A percentile compares a stretch with the other conserved stretches of the same genome.
Evolutionary conservation across 352 stramenopile genomes (phyloP).

Genomic region (Phytopythium oedochilum): DNA sequence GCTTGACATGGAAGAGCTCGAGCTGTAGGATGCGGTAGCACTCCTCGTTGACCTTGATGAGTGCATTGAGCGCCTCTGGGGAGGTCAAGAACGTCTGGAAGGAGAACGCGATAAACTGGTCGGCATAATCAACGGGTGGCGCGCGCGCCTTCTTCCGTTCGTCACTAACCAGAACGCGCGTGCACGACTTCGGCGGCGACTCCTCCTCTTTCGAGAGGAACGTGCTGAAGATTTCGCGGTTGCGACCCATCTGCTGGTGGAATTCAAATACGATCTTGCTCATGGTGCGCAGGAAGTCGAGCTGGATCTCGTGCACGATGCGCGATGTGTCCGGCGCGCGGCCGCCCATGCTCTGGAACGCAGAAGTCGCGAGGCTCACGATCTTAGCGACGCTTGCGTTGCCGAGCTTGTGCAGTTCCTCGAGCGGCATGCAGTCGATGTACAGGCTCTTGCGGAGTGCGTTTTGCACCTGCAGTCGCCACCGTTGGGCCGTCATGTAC

Average conservation of each 20-base stretch:
- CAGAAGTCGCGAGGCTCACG: slow-evolving; percentile 45
- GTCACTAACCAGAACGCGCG: slow-evolving; percentile 25
- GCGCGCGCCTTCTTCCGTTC: slow-evolving; percentile 24
- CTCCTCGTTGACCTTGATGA: slow-evolving; percentile 86
- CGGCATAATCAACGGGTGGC: slow-evolving; percentile 72
- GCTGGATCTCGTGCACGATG: slow-evolving; percentile 86
- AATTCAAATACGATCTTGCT: slow-evolving; percentile 90
- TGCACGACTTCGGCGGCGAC: slow-evolving; percentile 23
- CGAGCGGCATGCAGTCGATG: slow-evolving; percentile 81
- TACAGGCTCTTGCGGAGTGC: slow-evolving; percentile 74
- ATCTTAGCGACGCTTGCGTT: slow-evolving; percentile 81
- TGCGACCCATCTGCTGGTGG: slow-evolving; percentile 47
- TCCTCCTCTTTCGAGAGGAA: slow-evolving; percentile 53
- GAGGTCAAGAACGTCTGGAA: slow-evolving; percentile 86
- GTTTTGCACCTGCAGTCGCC: slow-evolving; percentile 62
- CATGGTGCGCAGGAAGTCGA: slow-evolving; percentile 91
- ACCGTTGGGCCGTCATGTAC: slow-evolving; percentile 53
- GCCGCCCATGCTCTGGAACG: slow-evolving; percentile 67
- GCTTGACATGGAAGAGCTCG: slow-evolving; percentile 76
- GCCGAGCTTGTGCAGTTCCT: slow-evolving; percentile 78
- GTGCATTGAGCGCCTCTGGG: slow-evolving; percentile 56
- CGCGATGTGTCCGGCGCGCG: slow-evolving; percentile 69
- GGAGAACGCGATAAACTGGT: slow-evolving; percentile 85
- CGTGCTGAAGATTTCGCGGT: slow-evolving; percentile 51
- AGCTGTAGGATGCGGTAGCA: slow-evolving; percentile 77